Base-by-base conservation (phyloP, 2,329 filamentous ascomycete species). In the Thermothelomyces thermophilus region DNA sequence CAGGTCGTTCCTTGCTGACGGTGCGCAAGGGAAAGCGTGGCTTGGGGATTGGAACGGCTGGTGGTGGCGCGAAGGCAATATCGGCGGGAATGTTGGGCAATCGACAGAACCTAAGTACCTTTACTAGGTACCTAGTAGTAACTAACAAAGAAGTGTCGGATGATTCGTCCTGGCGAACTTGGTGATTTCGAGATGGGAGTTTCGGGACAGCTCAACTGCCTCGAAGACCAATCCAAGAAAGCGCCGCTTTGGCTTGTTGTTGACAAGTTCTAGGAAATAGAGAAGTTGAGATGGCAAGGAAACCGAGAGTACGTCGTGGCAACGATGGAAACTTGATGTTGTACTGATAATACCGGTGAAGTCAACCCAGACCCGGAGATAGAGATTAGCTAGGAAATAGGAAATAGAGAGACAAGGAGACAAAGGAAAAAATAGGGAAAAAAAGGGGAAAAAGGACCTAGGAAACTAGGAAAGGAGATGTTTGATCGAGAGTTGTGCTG, bases 151-250 rank as follows among this genome's bases (percentile, higher is more conserved):
- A 34, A 34, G 20, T 34, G 22, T 37, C 47, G 19, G 36, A 3
- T 33, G 40, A 26, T 51, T 47, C 39, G 36, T 41, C 17, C 36
- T 20, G n/a, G n/a, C 14, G 9, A 20, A 45, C 13, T 22, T 48
- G 48, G 45, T 35, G 53, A 30, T 17, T n/a, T 37, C 3, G 33
- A 26, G 35, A 30, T 13, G 24, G 20, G n/a, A 11, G 20, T 39
- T 24, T 33, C 35, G 20, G 41, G 43, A 52, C 52, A 59, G 57
- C 49, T 60, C 58, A 59, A 59, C 57, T 60, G 57, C 48, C 47
- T 28, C 11, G 39, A 43, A 41, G 16, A 45, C 24, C 14, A n/a
- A 53, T 35, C 16, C 37, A 5, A 33, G 35, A 35, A 20, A 33
- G 35, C 54, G 31, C 19, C 20, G 37, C n/a, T 40, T 3, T 40